Evolutionary conservation across 257 asterid species (phyloP), one percentile per base, ranked within the genome.

Genomic region (Verbascum thapsus): DNA sequence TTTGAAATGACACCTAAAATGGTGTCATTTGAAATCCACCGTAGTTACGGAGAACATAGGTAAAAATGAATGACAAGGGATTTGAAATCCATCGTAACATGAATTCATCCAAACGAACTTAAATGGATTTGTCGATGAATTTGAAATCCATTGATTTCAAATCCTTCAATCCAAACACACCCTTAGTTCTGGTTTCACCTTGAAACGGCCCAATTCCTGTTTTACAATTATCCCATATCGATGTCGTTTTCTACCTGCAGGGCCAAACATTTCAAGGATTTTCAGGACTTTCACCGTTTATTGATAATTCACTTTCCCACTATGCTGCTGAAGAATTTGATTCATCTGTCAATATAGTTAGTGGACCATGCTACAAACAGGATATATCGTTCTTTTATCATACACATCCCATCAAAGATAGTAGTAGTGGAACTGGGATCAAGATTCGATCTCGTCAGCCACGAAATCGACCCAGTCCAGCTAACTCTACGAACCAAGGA

Each of bases 391-490:
- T 48, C 5, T 1, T 26, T 55, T 66, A 53, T 38, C 51, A 37
- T 47, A 40, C 68, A 39, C 35, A 35, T 61, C 66, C 61, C 10
- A 55, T 53, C 50, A 64, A 66, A 66, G 77, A 63, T 58, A 74
- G 42, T 19, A 42, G 64, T 65, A 55, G 19, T 43, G 83, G 60
- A 58, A 65, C 76, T 56, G 83, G 85, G 57, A 81, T 86, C 74
- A 79, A 67, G 76, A 71, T 79, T 40, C 81, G 57, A 41, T 26
- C 78, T 10, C 87, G 83, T 38, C 74, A 62, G 35, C 69, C 63
- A 30, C 76, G 19, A 68, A 61, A 42, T 62, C 66, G 6, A 34
- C 65, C 70, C 20, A 68, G 56, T 58, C 52, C 56, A 11, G 50
- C 12, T 43, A 64, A 64, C 53, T 35, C 55, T 53, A 34, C 69